Conservation (phyloP, 2,329 filamentous ascomycete species). For the Hymenoscyphus scutula region DNA sequence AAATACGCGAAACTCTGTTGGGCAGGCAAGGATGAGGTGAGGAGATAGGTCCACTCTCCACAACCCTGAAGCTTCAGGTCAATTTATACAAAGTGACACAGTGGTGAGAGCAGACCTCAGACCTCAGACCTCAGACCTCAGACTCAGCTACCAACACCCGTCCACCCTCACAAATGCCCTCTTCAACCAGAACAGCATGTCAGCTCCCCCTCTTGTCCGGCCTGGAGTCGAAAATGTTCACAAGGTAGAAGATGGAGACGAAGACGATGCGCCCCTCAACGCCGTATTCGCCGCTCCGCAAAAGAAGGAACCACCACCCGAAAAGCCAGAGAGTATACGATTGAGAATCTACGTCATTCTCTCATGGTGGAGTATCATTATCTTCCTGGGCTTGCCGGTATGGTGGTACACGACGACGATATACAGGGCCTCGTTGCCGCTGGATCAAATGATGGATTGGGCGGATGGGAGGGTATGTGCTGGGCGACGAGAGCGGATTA, state of each 20-base stretch:
- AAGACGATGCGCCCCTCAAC: constrained; percentile 24
- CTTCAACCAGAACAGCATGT: constrained; percentile 24
- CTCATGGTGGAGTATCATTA: constrained; percentile 87
- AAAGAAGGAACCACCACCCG: constrained; percentile 61
- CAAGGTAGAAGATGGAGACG: constrained; percentile 9
- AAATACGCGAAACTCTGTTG: too few relatives aligned
- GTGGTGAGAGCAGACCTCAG: background rate
- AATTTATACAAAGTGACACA: background rate
- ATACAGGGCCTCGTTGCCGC: constrained; percentile 78
- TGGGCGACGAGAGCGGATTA: background rate
- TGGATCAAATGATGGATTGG: constrained; percentile 87
- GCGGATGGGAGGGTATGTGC: constrained; percentile 75
- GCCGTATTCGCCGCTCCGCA: constrained; percentile 27
- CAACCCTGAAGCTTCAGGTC: background rate
- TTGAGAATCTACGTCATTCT: constrained; percentile 73
- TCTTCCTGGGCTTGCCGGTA: constrained; percentile 82
- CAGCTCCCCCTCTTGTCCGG: constrained; percentile 13
- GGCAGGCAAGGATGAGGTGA: too few relatives aligned
- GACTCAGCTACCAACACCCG: background rate
- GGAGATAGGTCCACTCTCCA: background rate
- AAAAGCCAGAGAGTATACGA: constrained; percentile 66
- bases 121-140: too few relatives aligned
- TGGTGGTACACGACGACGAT: constrained; percentile 97
- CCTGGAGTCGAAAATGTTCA: background rate
- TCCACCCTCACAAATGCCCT: background rate